A percentile compares a stretch with the other conserved stretches of the same genome.
Conservation (phyloP, 768 basidiomycete genomes). For the Lactarius deliciosus region DNA sequence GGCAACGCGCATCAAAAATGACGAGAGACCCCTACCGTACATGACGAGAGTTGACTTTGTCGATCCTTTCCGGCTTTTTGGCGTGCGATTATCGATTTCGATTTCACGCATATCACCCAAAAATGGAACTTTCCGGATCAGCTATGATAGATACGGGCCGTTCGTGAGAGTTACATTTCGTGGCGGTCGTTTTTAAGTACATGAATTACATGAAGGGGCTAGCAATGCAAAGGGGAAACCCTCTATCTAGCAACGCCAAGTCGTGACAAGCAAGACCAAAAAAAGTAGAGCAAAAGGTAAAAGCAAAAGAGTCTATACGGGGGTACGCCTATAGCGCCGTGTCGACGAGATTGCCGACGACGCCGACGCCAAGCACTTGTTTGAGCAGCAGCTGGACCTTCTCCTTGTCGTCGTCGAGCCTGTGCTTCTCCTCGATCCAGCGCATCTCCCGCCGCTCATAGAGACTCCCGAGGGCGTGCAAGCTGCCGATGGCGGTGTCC, state of each 20-base stretch:
- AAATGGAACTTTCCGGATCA: not conserved
- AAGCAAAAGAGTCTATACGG: not conserved
- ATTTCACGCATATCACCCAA: not conserved
- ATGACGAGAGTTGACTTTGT: no score
- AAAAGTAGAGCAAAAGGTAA: not conserved
- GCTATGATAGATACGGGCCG: not conserved
- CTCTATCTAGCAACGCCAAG: not conserved
- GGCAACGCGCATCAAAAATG: no score
- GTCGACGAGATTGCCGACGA: slow-evolving; percentile 25
- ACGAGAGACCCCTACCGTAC: no score
- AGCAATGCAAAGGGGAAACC: not conserved
- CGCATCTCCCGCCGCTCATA: slow-evolving; percentile 68
- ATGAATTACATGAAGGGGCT: slow-evolving; percentile 4
- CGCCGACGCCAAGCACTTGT: slow-evolving; percentile 51
- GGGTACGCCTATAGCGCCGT: not conserved
- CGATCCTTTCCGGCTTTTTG: no score
- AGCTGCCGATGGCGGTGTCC: slow-evolving; percentile 64
- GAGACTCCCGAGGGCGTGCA: slow-evolving; percentile 59
- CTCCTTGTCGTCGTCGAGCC: slow-evolving; percentile 65
- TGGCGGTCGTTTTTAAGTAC: slow-evolving; percentile 15
- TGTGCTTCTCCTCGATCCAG: slow-evolving; percentile 68
- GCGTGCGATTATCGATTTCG: not conserved
- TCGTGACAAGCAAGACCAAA: not conserved
- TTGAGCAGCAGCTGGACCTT: slow-evolving; percentile 61
- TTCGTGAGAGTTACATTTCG: slow-evolving; percentile 14